Evolutionary conservation across 108 stramenopile genomes (phyloP), one percentile per base, ranked within the genome.

Genomic region (Cyclostephanos invisitatus): DNA sequence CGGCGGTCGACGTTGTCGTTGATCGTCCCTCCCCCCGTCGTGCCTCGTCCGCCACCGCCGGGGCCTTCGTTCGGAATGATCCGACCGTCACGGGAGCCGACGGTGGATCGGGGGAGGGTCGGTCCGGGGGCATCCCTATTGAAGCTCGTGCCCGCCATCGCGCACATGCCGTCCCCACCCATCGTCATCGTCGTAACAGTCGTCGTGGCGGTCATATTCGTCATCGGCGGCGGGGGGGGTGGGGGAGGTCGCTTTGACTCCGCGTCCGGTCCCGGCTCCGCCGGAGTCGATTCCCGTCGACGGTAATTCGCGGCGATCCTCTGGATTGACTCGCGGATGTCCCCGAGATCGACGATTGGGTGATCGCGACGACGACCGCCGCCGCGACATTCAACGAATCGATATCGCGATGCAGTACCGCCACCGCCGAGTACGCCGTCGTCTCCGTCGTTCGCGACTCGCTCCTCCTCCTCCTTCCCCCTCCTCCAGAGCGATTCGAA

Each of bases 401-500:
- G 17, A 25, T 28, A 50, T 51, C 40, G 48, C 7, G 29, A 48
- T n/a, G 25, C 14, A 12, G 27, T 17, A 37, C 54, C 42, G 22
- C 37, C 18, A 40, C 56, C 10, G 57, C 38, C 22, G n/a, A n/a
- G n/a, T n/a, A n/a, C n/a, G 42, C 51, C 18, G 38, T 57, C 37
- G 21, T 14, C 38, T 38, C 29, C 37, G 42, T 38, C 5, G 25
- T 7, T 17, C n/a, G n/a, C n/a, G n/a, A n/a, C n/a, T 54, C 40
- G 3, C 2, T 47, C 35, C 40, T 12, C 28, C 0, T 47, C 36
- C 40, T 12, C 47, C 22, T 42, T 14, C 57, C 68, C 25, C 9
- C 70, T 36, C 47, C 29, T 69, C 68, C 69, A 70, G 7, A 49
- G 69, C 18, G 7, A 18, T 24, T 70, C 76, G 44, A 77, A 77